Base-by-base conservation (phyloP, 306 rosid species). In the Gastrolobium bilobum region DNA sequence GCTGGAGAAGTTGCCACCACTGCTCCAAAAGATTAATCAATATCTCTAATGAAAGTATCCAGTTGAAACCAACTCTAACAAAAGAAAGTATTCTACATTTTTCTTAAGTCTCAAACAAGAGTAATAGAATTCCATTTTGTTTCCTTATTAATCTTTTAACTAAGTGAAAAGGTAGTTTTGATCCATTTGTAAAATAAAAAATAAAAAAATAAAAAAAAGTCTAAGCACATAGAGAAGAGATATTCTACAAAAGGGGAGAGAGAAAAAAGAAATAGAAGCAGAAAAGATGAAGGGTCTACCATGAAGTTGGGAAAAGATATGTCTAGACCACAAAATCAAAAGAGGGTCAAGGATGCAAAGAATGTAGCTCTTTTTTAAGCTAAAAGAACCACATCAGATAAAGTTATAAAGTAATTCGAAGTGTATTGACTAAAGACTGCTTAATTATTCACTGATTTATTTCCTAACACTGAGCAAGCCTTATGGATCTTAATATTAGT, bases 381-480 rank as follows among this genome's bases (percentile, higher is more conserved):
- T 82, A 79, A 79, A 82, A 82, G 73, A 84, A 79, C 50, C 13
- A 75, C 84, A 75, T 86, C 86, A 82, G n/a, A 82, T 79, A 82
- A 85, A 85, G 84, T 39, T 61, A 58, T 29, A 77, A 65, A 82
- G 79, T 44, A 40, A 40, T 74, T 75, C 20, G 48, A 63, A 48
- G 61, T 38, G 46, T 61, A 14, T 79, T 79, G 69, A 71, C 82
- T 64, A 76, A 64, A 58, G 6, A 59, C 63, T 62, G 61, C 31
- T 71, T 42, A 11, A 64, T 81, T 65, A 64, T 68, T 56, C 30
- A 40, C 70, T 70, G 6, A 26, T 50, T 35, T 78, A 10, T 72
- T 66, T 76, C 30, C 53, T 3, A 8, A 34, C 33, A 46, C 61
- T 66, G 11, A 31, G 7, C 81, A 73, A 43, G 4, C 47, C 59